A percentile compares a stretch with the other conserved stretches of the same genome.
Conservation (phyloP, 2,329 filamentous ascomycete genomes). For the Alternaria sp. region DNA sequence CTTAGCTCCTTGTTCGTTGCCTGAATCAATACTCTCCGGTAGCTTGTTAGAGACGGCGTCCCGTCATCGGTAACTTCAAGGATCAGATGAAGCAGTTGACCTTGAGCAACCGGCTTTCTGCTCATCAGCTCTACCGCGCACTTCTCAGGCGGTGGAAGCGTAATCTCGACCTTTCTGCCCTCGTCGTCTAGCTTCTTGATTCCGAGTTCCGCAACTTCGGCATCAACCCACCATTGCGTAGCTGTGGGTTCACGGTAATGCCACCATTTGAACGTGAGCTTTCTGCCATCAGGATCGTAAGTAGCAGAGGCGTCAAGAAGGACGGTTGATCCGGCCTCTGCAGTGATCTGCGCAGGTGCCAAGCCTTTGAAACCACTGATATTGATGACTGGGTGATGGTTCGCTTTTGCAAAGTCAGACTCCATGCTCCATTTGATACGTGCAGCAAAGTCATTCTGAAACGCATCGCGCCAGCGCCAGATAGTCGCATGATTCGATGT, state of each 20-base stretch:
- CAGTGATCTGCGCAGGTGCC: constrained; percentile 52
- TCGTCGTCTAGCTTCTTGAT: constrained; percentile 42
- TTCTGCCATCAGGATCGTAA: constrained; percentile 58
- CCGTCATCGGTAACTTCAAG: constrained; percentile 59
- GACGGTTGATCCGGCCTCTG: constrained; percentile 52
- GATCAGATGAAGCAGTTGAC: constrained; percentile 60
- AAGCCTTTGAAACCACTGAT: constrained; percentile 54
- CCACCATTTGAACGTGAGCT: constrained; percentile 59
- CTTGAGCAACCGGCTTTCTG: constrained; percentile 48
- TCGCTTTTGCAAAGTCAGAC: constrained; percentile 47
- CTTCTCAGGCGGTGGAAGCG: constrained; percentile 55
- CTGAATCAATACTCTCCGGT: constrained; percentile 56
- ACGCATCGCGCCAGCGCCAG: constrained; percentile 63
- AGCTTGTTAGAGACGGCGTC: constrained; percentile 56
- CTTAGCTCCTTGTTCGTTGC: constrained; percentile 42
- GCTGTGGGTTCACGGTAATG: constrained; percentile 57
- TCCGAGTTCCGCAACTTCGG: constrained; percentile 52
- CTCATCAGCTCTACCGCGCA: constrained; percentile 51
- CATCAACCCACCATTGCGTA: constrained; percentile 54
- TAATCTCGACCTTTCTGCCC: constrained; percentile 46
- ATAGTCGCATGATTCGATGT: constrained; percentile 59
- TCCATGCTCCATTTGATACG: constrained; percentile 58
- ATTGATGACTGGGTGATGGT: constrained; percentile 59
- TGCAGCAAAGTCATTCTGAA: constrained; percentile 61
- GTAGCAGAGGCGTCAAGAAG: constrained; percentile 57